Evolutionary conservation across 2,329 filamentous ascomycete species (phyloP), one percentile per base, ranked within the genome.

Genomic region (Trichoderma guizhouense): DNA sequence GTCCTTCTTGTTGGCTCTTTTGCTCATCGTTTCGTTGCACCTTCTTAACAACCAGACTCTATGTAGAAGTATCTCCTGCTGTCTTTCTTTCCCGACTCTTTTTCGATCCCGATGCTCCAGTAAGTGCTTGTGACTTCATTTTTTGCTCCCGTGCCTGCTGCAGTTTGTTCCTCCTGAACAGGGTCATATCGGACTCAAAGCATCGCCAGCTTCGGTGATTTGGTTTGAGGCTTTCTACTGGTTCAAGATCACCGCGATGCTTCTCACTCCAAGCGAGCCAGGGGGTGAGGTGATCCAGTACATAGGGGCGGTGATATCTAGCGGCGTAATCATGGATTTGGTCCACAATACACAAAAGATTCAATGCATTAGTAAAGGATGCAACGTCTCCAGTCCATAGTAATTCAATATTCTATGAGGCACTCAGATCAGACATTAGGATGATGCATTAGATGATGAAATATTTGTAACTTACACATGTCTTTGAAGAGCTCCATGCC

Each of bases 321-420:
- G 15, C 15, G 7, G 58, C 58, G 34, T 62, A 62, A 26, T 62
- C n/a, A 18, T 62, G 58, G n/a, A 62, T 39, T 39, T 62, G 58
- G 2, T 62, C 32, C 32, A 62, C 58, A 24, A 62, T 39, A 14
- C 32, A 39, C 11, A 62, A 26, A 18, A 62, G 32, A 2, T 36
- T n/a, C 12, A 15, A 39, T 26, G 58, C 58, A 26, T 14, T 12
- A 7, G 47, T 53, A 21, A 24, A 7, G 11, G 21, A 14, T 53
- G 47, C 11, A 57, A 28, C 26, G 32, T 60, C 18, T 6, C 58
- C 47, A 7, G 11, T 24, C 47, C 47, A 53, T 3, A 53, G 21
- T 24, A 21, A 14, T 14, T 53, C 47, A 7, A 53, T 53, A 53
- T 53, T 14, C 47, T 53, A 51, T 51, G n/a, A 51, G 5, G 5